Base-by-base conservation (phyloP, 2,329 filamentous ascomycete species). In the Fusarium udum region DNA sequence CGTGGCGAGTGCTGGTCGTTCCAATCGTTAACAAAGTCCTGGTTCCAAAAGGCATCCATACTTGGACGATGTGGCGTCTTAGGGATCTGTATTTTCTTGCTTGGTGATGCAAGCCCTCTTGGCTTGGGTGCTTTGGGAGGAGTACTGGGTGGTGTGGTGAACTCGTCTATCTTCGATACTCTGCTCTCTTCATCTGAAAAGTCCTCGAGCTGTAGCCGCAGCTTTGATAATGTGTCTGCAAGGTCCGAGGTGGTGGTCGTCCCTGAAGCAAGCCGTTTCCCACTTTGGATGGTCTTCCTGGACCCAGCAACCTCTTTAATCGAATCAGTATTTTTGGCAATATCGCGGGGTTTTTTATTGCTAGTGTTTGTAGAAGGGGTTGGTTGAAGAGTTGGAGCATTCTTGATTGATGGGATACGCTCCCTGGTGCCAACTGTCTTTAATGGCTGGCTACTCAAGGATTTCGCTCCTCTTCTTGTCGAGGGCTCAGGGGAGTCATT, bases 21-120 rank as follows among this genome's bases (percentile, higher is more conserved):
- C 89, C 90, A 92, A 48, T 89, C 87, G 73, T 92, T 88, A 31
- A 90, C 84, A 22, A 88, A 79, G 18, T 87, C 87, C 69, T 88
- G 87, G 59, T 84, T 84, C 90, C 90, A 92, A 76, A 91, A 92
- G 12, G 82, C 83, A 69, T 91, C 89, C 43, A 85, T 85, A 59
- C 82, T 87, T 28, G 86, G 85, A 32, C 84, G 81, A 64, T 90
- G 85, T 7, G 88, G 87, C 3, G 88, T 88, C 40, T 83, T 82
- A 5, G 89, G 89, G 45, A 91, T 88, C 1, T 62, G 62, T 11
- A 73, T 69, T 22, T 69, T 72, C 68, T 83, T 84, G 43, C 69
- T 78, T 4, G 82, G 79, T 8, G 82, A 82, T 11, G 69, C 45
- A 12, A 82, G 68, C 3, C 71, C 71, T 22, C 68, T 77, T 16